These are phyloP conservation scores for Rubia balearica DNA, from an alignment of 305 asterid species.

Conservation along the genomic window DNA sequence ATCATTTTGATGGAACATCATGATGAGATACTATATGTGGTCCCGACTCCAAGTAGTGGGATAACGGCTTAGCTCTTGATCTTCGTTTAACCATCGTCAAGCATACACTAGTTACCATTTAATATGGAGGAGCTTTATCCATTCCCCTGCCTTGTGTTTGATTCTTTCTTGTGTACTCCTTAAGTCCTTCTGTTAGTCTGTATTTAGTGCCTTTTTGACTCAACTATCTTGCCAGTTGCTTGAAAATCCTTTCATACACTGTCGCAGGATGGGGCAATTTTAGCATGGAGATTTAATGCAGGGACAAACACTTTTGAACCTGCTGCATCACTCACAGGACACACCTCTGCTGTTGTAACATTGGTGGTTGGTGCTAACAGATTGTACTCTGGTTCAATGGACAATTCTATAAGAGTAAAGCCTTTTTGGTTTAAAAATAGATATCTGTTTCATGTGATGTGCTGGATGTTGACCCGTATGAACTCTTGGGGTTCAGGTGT, in stretches of 20 bases:
- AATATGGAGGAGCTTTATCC: background rate
- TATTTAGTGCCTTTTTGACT: background rate
- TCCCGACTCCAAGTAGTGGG: background rate
- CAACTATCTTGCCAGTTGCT: background rate
- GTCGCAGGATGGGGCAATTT: conserved; percentile 74
- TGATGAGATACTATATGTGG: background rate
- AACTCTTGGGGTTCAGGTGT: conserved; percentile 46
- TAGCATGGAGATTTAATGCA: conserved; percentile 83
- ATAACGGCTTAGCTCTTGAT: background rate
- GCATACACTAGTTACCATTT: background rate
- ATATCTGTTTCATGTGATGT: background rate
- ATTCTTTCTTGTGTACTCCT: background rate
- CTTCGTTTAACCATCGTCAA: background rate
- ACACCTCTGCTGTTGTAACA: conserved; percentile 78
- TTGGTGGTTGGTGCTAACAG: conserved; percentile 78
- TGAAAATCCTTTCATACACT: conserved; percentile 11
- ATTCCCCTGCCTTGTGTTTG: background rate
- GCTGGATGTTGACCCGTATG: conserved; percentile 1
- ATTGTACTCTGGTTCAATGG: conserved; percentile 93
- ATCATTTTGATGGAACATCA: background rate
- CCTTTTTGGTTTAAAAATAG: conserved; percentile 11
- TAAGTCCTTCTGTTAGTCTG: background rate
- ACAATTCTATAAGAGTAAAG: conserved; percentile 69
- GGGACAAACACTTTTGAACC: conserved; percentile 79
- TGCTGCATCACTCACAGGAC: conserved; percentile 76